These are phyloP conservation scores for Citrullus colocynthis DNA, from an alignment of 306 rosid genomes.

Conservation along the genomic window DNA sequence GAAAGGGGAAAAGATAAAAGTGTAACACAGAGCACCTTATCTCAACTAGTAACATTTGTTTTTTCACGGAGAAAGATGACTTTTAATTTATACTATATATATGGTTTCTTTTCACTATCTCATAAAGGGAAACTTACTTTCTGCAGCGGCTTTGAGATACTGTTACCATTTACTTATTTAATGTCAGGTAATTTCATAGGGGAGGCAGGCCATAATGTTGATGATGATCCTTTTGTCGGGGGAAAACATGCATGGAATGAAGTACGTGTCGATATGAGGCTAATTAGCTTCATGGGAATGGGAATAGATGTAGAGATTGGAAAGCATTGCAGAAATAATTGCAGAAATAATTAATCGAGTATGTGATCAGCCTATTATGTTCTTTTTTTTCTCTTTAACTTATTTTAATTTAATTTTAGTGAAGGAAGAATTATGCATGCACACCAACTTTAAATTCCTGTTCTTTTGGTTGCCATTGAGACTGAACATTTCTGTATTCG, in stretches of 20 bases:
- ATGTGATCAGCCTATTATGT: background rate
- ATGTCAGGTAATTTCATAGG: background rate
- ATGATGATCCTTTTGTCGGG: constrained; percentile 1
- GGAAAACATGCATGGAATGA: background rate
- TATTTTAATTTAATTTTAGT: background rate
- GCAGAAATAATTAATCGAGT: background rate
- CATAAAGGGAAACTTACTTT: background rate
- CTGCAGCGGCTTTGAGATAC: background rate
- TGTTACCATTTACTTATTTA: background rate
- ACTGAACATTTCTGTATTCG: background rate
- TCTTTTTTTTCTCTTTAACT: background rate
- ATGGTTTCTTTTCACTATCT: background rate
- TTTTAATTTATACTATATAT: background rate
- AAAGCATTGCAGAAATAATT: background rate
- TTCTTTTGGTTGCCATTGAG: background rate
- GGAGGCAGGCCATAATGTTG: background rate
- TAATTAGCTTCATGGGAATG: background rate
- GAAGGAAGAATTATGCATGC: background rate
- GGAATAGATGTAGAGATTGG: background rate
- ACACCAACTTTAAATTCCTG: background rate
- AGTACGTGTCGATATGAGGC: constrained; percentile 4
- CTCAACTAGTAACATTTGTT: background rate
- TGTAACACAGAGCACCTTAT: background rate
- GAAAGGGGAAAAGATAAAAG: background rate
- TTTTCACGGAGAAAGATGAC: background rate